A percentile compares a stretch with the other conserved stretches of the same genome.
Conservation (phyloP, 306 rosid genomes). For the Rosa lucieae region DNA sequence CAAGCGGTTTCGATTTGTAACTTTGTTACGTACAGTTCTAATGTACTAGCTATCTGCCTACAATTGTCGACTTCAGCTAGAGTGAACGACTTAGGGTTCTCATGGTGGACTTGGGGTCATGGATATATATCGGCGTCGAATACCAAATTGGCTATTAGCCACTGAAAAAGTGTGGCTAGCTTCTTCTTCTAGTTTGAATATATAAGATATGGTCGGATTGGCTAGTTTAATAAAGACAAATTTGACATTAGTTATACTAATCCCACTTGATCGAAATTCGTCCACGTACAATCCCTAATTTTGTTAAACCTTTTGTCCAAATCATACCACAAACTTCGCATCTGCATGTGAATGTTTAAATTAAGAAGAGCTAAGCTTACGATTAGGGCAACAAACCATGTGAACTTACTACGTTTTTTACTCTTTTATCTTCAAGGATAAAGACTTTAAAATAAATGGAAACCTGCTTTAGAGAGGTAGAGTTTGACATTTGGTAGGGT, state of each 20-base stretch:
- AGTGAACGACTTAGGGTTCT: background rate
- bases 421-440: background rate
- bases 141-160: background rate
- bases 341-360: background rate
- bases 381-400: background rate
- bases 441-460: background rate
- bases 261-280: background rate
- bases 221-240: background rate
- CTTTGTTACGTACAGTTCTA: background rate
- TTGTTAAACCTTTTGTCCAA: background rate
- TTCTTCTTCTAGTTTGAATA: background rate
- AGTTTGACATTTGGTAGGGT: background rate
- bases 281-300: background rate
- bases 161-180: background rate
- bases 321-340: background rate
- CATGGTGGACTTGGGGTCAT: constrained; percentile 4
- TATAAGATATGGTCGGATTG: background rate
- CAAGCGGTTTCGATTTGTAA: constrained; percentile 9
- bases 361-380: background rate
- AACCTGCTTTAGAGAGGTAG: background rate
- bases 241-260: background rate
- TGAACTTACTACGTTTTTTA: background rate
- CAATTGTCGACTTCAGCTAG: background rate
- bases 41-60: background rate
- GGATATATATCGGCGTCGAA: background rate